Conservation (phyloP, 768 basidiomycete species). For the Kwoniella bestiolae region DNA sequence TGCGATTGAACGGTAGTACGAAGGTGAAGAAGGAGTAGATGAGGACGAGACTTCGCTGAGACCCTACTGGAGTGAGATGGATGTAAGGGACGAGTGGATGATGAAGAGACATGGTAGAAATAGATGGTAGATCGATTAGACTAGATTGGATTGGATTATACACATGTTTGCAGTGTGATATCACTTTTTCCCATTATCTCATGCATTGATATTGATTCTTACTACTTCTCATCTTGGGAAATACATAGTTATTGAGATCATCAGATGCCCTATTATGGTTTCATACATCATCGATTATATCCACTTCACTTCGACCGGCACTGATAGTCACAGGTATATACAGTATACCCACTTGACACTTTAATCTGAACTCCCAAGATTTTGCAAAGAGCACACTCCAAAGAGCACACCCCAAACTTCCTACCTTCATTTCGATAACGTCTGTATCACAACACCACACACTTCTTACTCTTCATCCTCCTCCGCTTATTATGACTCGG, state of each 20-base stretch:
- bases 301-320: no score
- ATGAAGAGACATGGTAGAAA: neutral
- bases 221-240: no score
- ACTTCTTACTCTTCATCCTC: constrained; percentile 19
- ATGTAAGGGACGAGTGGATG: neutral
- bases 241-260: neutral
- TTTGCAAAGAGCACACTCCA: no score
- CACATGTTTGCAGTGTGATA: neutral
- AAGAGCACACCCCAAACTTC: no score
- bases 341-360: no score
- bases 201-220: neutral
- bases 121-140: no score
- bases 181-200: neutral
- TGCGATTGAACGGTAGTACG: neutral
- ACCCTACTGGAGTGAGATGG: no score
- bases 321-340: neutral
- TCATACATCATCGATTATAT: no score
- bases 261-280: no score
- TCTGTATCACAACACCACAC: constrained; percentile 18
- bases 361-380: neutral
- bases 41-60: no score
- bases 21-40: neutral
- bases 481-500: neutral
- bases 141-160: neutral
- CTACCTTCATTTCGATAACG: no score